Evolutionary conservation across 257 asterid species (phyloP).

Genomic region (Euphrasia confusa): DNA sequence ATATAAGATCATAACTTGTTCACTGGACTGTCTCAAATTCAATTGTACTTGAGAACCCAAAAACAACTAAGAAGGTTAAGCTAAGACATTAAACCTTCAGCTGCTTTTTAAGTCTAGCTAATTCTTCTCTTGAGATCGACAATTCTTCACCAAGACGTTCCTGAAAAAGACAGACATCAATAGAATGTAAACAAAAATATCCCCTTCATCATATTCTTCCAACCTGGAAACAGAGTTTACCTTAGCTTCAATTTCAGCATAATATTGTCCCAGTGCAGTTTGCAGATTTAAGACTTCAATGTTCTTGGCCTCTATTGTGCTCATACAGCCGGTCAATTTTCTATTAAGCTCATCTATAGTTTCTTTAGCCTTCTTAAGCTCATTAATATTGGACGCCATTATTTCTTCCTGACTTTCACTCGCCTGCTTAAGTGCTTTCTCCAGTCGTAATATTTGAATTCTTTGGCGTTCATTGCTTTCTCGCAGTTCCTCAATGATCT

Average conservation of each 20-base stretch:
- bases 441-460: constrained; percentile 67
- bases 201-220: constrained; percentile 21
- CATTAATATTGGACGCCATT: constrained; percentile 46
- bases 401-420: constrained; percentile 62
- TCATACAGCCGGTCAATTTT: constrained; percentile 59
- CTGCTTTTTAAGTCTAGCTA: constrained; percentile 55
- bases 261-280: constrained; percentile 97
- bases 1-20: neutral
- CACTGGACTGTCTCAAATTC: neutral
- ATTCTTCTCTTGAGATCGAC: constrained; percentile 66
- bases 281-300: constrained; percentile 90
- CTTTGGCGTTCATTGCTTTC: constrained; percentile 68
- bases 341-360: constrained; percentile 64
- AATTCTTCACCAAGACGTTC: constrained; percentile 85
- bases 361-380: constrained; percentile 70
- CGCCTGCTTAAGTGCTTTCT: constrained; percentile 69
- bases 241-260: constrained; percentile 99
- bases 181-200: constrained; percentile 8
- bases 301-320: constrained; percentile 75
- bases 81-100: constrained; percentile 53
- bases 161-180: constrained; percentile 37
- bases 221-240: constrained; percentile 31
- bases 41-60: neutral
- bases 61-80: constrained; percentile 10
- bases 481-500: constrained; percentile 80